Base-by-base conservation (phyloP, 768 basidiomycete genomes). In the Suillus hirtellus region DNA sequence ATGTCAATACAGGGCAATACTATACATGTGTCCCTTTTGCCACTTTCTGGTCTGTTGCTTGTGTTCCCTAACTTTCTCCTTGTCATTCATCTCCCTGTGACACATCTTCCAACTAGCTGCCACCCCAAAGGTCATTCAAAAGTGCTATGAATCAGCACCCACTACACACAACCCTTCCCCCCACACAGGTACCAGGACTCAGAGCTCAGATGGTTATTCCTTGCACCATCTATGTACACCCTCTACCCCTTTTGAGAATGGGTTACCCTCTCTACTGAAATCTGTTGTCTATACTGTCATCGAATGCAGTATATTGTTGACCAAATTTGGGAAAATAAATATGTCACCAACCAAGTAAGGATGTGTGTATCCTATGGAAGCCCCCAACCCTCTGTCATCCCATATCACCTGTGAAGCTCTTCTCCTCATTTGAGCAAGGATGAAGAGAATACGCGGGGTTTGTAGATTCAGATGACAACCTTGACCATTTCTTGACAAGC, bases 71-170 rank as follows among this genome's bases (percentile, higher is more conserved):
- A 31, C 27, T 52, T 10, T 35, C 19, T 53, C 31, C 10, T 53
- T 31, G 5, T 11, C 19, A 34, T 52, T 3, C 19, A 8, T 52
- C 31, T 52, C 27, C 15, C 15, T 8, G 17, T 31, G 3, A 0
- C 50, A 3, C 31, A 4, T 19, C 27, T 54, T 37, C 35, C 11
- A n/a, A n/a, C 34, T 37, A 35, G 6, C 10, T 6, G 14, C 15
- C 21, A 64, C 24, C 43, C 17, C 54, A 31, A 61, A 84, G 80
- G 87, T 85, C 0, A 89, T 90, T 44, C 81, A 83, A 66, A 87
- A 87, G 62, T 81, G 88, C 7, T 75, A 88, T 31, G 78, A 82
- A 9, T 88, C 86, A 60, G 88, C 87, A 0, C 70, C 88, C 40
- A 77, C 75, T 4, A 75, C 79, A 66, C 70, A 84, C 64, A 75